phyloP scores from a whole-genome alignment of 1,139 yeast species.

The Yamadazyma oceani region DNA sequence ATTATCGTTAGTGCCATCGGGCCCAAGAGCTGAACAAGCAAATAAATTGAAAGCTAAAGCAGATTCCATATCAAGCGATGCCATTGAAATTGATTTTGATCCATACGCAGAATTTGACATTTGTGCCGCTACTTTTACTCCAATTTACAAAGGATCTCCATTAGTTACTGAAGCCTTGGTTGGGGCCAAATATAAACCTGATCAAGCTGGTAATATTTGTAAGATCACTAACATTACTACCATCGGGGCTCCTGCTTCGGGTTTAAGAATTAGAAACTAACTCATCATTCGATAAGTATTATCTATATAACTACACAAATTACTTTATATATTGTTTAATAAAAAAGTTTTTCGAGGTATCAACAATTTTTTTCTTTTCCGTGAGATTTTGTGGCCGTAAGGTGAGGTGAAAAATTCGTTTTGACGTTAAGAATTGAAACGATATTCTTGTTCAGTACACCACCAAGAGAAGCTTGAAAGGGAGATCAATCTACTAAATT shows the following conservation, averaged over 20 bases:
- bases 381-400: not conserved
- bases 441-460: not conserved
- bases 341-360: too few species aligned
- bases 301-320: not conserved
- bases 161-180: slow-evolving; percentile 80
- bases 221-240: slow-evolving; percentile 71
- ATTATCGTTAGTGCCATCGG: slow-evolving; percentile 63
- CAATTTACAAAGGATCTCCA: slow-evolving; percentile 78
- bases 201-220: slow-evolving; percentile 78
- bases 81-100: slow-evolving; percentile 87
- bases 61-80: slow-evolving; percentile 79
- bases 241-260: slow-evolving; percentile 96
- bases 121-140: slow-evolving; percentile 85
- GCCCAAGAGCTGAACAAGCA: slow-evolving; percentile 89
- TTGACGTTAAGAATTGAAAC: too few species aligned
- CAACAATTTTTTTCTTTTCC: too few species aligned
- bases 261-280: slow-evolving; percentile 58
- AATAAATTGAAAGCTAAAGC: slow-evolving; percentile 76
- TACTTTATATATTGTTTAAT: too few species aligned
- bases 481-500: too few species aligned
- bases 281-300: not conserved
- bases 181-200: slow-evolving; percentile 81
- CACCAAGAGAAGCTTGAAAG: too few species aligned
- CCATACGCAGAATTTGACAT: slow-evolving; percentile 88
- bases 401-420: not conserved